Conservation (phyloP, 768 basidiomycete species). For the Termitomyces sp. region DNA sequence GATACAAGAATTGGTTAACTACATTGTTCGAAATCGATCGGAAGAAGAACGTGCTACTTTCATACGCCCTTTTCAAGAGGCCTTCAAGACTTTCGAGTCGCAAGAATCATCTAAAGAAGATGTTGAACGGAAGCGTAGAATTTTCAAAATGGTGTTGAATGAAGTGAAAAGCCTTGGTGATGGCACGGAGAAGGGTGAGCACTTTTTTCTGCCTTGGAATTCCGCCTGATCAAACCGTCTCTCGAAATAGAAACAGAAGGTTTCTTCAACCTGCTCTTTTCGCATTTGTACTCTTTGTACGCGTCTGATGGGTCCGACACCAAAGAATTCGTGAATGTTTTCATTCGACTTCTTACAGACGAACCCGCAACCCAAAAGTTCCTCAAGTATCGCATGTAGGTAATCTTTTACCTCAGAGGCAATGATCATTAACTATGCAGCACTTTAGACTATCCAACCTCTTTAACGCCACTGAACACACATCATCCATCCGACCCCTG, state of each 20-base stretch:
- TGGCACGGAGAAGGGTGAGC: conserved; percentile 67
- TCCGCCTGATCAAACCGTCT: background rate
- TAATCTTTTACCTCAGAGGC: background rate
- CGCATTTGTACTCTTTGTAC: conserved; percentile 64
- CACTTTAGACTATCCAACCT: conserved; percentile 65
- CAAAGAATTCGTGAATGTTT: conserved; percentile 44
- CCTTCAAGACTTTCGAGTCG: conserved; percentile 44
- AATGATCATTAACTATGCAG: conserved; percentile 5
- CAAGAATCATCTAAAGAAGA: conserved; percentile 52
- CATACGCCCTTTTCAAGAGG: conserved; percentile 63
- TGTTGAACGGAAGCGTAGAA: conserved; percentile 42
- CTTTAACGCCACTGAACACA: conserved; percentile 70
- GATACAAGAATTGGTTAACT: conserved; percentile 76
- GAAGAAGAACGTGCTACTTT: conserved; percentile 64
- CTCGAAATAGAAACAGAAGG: conserved; percentile 68
- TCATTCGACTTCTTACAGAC: conserved; percentile 49
- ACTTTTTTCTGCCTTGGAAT: background rate
- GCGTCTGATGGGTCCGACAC: conserved; percentile 48
- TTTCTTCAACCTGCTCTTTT: conserved; percentile 79
- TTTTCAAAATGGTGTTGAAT: conserved; percentile 53
- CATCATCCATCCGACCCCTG: conserved; percentile 55
- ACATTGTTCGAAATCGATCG: conserved; percentile 57
- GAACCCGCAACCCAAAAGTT: conserved; percentile 46
- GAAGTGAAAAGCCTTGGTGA: conserved; percentile 70
- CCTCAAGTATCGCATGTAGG: conserved; percentile 76